Percentiles rank a stretch among this genome's conserved stretches.
These are phyloP conservation scores for Entonaema liquescens DNA, from an alignment of 495 filamentous ascomycete species.

Conservation along the genomic window DNA sequence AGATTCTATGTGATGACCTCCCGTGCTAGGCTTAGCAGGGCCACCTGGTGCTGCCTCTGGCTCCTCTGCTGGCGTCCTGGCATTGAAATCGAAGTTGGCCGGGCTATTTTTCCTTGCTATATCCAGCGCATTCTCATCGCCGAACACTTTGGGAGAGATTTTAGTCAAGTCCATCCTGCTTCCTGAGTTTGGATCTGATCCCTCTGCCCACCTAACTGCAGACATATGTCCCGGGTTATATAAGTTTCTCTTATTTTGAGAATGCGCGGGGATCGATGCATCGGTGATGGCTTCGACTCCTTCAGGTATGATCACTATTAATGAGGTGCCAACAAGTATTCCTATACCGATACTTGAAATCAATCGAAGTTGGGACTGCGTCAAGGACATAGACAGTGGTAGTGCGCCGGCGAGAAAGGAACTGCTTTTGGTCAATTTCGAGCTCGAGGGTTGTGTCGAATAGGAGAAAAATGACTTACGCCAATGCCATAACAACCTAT, in stretches of 20 bases:
- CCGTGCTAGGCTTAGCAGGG: slow-evolving; percentile 11
- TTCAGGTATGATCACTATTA: slow-evolving; percentile 98
- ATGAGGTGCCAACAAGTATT: slow-evolving; percentile 89
- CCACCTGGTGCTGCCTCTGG: slow-evolving; percentile 23
- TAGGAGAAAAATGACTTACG: slow-evolving; percentile 65
- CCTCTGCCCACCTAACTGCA: slow-evolving; percentile 38
- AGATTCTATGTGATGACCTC: slow-evolving; percentile 32
- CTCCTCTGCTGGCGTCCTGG: slow-evolving; percentile 27
- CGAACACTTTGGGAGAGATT: not conserved
- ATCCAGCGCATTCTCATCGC: not conserved
- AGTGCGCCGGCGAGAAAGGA: slow-evolving; percentile 95
- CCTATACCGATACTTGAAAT: slow-evolving; percentile 95
- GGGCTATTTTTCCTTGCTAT: not conserved
- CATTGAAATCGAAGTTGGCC: slow-evolving; percentile 5
- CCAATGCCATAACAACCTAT: slow-evolving; percentile 87
- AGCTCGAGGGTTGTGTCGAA: slow-evolving; percentile 11
- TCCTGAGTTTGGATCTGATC: not conserved
- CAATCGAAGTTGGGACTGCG: slow-evolving; percentile 85
- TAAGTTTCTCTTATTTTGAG: slow-evolving; percentile 48
- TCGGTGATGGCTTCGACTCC: slow-evolving; percentile 91
- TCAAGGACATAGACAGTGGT: slow-evolving; percentile 87
- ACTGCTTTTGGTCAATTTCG: slow-evolving; percentile 58
- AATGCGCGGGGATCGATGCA: slow-evolving; percentile 56
- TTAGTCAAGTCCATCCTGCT: slow-evolving; percentile 7
- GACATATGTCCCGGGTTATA: slow-evolving; percentile 29